Evolutionary conservation across 2,329 filamentous ascomycete species (phyloP).

Genomic region (Monilinia polystroma): DNA sequence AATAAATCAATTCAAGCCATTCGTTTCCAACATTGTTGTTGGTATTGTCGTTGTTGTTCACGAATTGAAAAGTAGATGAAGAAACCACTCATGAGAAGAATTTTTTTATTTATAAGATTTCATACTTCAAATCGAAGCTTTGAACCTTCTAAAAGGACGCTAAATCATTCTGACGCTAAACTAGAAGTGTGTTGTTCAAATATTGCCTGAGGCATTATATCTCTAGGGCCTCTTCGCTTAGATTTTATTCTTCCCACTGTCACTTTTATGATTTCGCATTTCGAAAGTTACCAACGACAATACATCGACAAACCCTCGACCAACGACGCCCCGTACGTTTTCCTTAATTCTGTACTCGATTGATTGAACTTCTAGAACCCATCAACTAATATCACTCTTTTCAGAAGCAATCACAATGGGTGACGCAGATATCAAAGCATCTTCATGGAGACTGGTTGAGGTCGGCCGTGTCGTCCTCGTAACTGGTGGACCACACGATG

Average conservation of each 20-base stretch:
- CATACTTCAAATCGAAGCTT: neutral
- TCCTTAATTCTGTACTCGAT: slow-evolving; percentile 25
- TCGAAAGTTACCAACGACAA: slow-evolving; percentile 25
- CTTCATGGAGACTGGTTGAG: slow-evolving; percentile 90
- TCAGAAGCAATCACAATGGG: slow-evolving; percentile 70
- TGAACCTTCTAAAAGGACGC: neutral
- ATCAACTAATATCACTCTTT: slow-evolving; percentile 25
- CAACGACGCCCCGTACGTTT: slow-evolving; percentile 38
- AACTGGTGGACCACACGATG: slow-evolving; percentile 73
- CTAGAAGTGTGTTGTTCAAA: neutral
- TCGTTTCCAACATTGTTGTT: neutral
- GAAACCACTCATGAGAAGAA: neutral
- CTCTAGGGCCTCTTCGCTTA: slow-evolving; percentile 31
- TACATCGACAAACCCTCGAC: slow-evolving; percentile 37
- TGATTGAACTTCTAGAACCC: slow-evolving; percentile 10
- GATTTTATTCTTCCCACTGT: slow-evolving; percentile 28
- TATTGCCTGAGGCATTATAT: slow-evolving; percentile 24
- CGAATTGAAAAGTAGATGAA: neutral
- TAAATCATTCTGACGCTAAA: slow-evolving; percentile 6
- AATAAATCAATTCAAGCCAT: neutral
- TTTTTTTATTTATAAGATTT: slow-evolving; percentile 16
- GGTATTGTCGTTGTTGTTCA: neutral
- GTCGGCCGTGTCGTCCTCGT: slow-evolving; percentile 96
- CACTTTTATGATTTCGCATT: slow-evolving; percentile 22
- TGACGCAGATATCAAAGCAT: slow-evolving; percentile 77